A percentile compares a stretch with the other conserved stretches of the same genome.
Evolutionary conservation across 73 alveolate species (phyloP).

Genomic region (Blepharisma japonicum): DNA sequence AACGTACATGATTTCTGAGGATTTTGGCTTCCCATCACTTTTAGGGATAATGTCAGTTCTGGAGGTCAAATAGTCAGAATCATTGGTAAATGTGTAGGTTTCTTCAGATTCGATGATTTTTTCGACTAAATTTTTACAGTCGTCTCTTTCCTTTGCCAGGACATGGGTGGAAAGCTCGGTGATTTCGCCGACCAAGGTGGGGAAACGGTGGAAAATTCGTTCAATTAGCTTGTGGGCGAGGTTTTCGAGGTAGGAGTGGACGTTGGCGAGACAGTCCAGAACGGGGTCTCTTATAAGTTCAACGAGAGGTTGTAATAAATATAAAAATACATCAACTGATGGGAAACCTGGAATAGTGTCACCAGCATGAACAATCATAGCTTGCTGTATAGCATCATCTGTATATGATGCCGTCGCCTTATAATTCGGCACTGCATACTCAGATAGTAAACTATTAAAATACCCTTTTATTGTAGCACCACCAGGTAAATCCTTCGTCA

Average conservation of each 20-base stretch:
- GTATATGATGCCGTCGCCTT: constrained; percentile 52
- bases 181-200: constrained; percentile 64
- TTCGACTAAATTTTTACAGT: constrained; percentile 64
- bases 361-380: constrained; percentile 54
- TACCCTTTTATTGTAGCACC: constrained; percentile 47
- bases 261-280: constrained; percentile 52
- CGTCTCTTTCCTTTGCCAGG: constrained; percentile 66
- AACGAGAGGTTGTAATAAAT: constrained; percentile 55
- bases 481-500: constrained; percentile 62
- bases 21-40: constrained; percentile 31
- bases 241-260: constrained; percentile 54
- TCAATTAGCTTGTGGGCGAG: constrained; percentile 60
- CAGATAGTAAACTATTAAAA: constrained; percentile 14
- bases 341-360: constrained; percentile 72
- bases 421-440: constrained; percentile 7
- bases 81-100: constrained; percentile 92
- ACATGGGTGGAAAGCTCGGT: constrained; percentile 46
- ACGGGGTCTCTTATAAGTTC: constrained; percentile 81
- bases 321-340: constrained; percentile 54
- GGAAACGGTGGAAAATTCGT: constrained; percentile 70
- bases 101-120: constrained; percentile 82
- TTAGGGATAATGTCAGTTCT: constrained; percentile 29
- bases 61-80: constrained; percentile 67
- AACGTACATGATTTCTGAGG: constrained; percentile 64
- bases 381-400: constrained; percentile 58